Evolutionary conservation across 805 yeast species (phyloP).

Genomic region (Kazachstania bromeliacearum): DNA sequence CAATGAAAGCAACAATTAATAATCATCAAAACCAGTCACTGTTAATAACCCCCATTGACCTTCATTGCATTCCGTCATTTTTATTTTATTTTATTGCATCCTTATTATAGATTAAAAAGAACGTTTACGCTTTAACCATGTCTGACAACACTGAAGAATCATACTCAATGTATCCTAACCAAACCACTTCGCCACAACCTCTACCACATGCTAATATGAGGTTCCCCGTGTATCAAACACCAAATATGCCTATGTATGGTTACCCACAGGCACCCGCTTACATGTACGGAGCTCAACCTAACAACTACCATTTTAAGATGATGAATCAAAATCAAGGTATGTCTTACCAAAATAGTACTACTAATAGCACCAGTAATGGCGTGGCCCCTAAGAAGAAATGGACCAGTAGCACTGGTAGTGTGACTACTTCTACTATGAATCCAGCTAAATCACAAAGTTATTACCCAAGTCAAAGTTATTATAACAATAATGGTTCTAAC

Average conservation of each 20-base stretch:
- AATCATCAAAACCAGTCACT: too few species aligned
- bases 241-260: conserved; percentile 24
- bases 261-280: conserved; percentile 24
- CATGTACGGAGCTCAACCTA: conserved; percentile 22
- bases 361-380: conserved; percentile 5
- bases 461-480: conserved; percentile 11
- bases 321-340: conserved; percentile 21
- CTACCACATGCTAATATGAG: conserved; percentile 25
- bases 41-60: too few species aligned
- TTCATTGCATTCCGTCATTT: too few species aligned
- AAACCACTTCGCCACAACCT: conserved; percentile 26
- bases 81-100: too few species aligned
- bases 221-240: conserved; percentile 21
- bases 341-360: conserved; percentile 7
- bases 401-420: conserved; percentile 8
- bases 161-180: conserved; percentile 29
- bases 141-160: conserved; percentile 22
- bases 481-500: conserved; percentile 1
- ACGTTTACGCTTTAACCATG: too few species aligned
- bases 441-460: conserved; percentile 10
- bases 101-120: too few species aligned
- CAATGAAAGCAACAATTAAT: too few species aligned
- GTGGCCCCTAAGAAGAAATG: conserved; percentile 21
- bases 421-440: conserved; percentile 4
- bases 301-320: conserved; percentile 21